These are phyloP conservation scores for Colletotrichum musae DNA, from an alignment of 2,329 filamentous ascomycete genomes.

Conservation along the genomic window DNA sequence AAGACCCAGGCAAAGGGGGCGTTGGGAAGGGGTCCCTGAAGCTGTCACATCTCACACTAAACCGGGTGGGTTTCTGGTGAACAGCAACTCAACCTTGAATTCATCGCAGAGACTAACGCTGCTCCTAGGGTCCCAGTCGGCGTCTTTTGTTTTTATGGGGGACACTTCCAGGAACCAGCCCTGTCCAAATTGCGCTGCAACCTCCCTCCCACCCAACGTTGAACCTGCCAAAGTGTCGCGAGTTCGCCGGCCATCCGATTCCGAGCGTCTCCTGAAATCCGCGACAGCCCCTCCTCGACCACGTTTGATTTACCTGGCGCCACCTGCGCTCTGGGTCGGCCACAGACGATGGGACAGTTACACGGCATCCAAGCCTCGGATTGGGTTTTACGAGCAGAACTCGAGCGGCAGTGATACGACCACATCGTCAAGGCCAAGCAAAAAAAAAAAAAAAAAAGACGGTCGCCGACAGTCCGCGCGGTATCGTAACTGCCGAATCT, in stretches of 20 bases:
- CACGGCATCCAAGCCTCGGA: conserved; percentile 15
- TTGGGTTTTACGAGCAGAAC: conserved; percentile 8
- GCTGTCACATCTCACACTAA: conserved; percentile 38
- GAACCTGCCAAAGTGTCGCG: conserved; percentile 34
- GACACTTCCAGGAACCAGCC: conserved; percentile 12
- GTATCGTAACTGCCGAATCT: conserved; percentile 19
- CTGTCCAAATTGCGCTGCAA: conserved; percentile 30
- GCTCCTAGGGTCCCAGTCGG: conserved; percentile 8
- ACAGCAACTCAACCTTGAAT: conserved; percentile 29
- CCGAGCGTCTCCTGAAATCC: conserved; percentile 41
- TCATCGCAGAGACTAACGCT: neutral
- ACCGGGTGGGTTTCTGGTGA: conserved; percentile 32
- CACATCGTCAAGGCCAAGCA: conserved; percentile 12
- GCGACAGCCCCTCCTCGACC: conserved; percentile 31
- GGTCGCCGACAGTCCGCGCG: neutral
- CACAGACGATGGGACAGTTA: neutral
- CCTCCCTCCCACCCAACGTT: conserved; percentile 25
- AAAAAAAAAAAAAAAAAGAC: neutral
- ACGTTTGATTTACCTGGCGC: conserved; percentile 36
- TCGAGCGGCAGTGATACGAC: conserved; percentile 5
- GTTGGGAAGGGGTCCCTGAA: conserved; percentile 21
- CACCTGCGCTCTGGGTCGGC: conserved; percentile 11
- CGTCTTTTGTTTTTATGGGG: conserved; percentile 10
- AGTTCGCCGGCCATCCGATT: conserved; percentile 25
- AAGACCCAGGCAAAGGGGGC: conserved; percentile 1